phyloP scores from a whole-genome alignment of 331 rosid genomes.

The Malus hybrid region DNA sequence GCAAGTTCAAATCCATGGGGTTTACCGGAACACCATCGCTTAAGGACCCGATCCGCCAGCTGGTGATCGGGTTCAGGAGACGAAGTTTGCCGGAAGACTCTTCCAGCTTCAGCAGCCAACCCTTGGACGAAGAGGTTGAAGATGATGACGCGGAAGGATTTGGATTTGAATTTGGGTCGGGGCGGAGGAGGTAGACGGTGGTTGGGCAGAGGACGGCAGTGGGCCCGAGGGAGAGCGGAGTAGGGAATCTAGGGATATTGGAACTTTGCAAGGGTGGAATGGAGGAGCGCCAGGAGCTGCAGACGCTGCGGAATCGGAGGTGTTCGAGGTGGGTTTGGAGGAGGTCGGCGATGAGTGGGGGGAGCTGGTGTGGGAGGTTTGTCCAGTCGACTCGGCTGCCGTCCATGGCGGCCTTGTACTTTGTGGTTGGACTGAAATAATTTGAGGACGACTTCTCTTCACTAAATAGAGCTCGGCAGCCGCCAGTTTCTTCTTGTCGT shows the following conservation, averaged over 20 bases:
- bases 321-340: conserved; percentile 32
- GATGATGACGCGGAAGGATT: not conserved
- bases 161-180: not conserved
- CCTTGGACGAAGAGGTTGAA: conserved; percentile 1
- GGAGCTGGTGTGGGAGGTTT: conserved; percentile 48
- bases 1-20: conserved; percentile 9
- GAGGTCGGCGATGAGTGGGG: conserved; percentile 29
- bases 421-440: not conserved
- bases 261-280: conserved; percentile 11
- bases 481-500: too few relatives aligned
- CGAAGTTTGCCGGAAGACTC: conserved; percentile 14
- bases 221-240: not conserved
- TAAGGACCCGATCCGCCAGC: not conserved
- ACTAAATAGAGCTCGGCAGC: too few relatives aligned
- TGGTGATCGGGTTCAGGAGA: conserved; percentile 21
- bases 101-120: conserved; percentile 28
- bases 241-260: conserved; percentile 16
- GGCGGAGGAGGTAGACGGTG: conserved; percentile 23
- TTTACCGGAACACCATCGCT: not conserved
- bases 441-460: not conserved
- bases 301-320: conserved; percentile 57
- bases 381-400: conserved; percentile 28
- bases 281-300: conserved; percentile 37
- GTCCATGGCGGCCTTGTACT: not conserved
- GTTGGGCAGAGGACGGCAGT: conserved; percentile 1